Base-by-base conservation (phyloP, 768 basidiomycete genomes). In the Trametes maxima region DNA sequence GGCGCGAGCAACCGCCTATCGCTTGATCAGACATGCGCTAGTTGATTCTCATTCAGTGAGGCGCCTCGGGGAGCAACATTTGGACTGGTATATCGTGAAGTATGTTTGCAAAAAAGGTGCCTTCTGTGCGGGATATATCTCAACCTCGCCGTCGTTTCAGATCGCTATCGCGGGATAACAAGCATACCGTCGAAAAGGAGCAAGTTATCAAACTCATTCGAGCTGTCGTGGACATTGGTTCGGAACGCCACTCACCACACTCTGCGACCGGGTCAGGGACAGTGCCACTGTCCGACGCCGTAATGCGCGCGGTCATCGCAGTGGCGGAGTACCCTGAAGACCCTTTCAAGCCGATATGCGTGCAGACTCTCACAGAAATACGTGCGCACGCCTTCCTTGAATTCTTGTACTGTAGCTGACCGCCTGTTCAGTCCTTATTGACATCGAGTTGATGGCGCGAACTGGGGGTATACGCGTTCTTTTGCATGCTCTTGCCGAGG, bases 71-170 rank as follows among this genome's bases (percentile, higher is more conserved):
- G 78, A 79, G 57, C 81, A 85, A 21, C 82, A 87, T 17, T 72
- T 97, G 36, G 94, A 97, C 66, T 95, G 92, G 88, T 94, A 92
- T 69, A 85, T 98, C 47, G 85, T 98, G 65, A 90, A 90, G 95
- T 95, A 64, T 12, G 62, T 59, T 4, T 22, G 43, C 5, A 5
- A 28, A 16, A 13, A 52, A 80, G 69, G n/a, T 16, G 37, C 65
- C 40, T 56, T 8, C 17, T 51, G n/a, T 8, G 21, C 37, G 40
- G 57, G 19, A 25, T 10, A n/a, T n/a, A n/a, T n/a, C n/a, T n/a
- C 35, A 25, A 36, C 19, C 47, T 12, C 51, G 49, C n/a, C 54
- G 40, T 11, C 16, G 57, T 59, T 62, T 11, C 62, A 95, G 94
- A 65, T 87, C 95, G 1, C 78, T 98, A 16, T 85, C 89, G 0